These are phyloP conservation scores for Zasmidium cellare DNA, from an alignment of 2,329 filamentous ascomycete species.

Conservation along the genomic window DNA sequence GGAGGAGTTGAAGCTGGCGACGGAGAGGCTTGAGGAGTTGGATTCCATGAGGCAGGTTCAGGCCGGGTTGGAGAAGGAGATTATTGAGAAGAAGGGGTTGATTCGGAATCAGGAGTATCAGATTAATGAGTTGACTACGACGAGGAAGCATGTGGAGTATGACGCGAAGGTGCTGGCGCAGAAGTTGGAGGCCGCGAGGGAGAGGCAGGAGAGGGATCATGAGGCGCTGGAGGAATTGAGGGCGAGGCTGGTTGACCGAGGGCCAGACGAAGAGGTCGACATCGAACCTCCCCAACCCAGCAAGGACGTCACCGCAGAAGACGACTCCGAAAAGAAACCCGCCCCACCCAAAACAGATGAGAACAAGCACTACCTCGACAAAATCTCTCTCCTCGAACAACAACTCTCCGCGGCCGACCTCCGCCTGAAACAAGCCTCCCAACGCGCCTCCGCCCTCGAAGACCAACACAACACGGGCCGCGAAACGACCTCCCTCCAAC, in stretches of 20 bases:
- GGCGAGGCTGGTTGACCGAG: conserved; percentile 44
- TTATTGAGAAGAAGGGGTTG: conserved; percentile 52
- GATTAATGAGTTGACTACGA: conserved; percentile 52
- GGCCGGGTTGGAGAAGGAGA: conserved; percentile 49
- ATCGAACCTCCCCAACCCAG: conserved; percentile 16
- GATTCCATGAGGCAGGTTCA: conserved; percentile 47
- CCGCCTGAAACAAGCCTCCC: conserved; percentile 33
- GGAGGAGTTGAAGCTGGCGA: conserved; percentile 46
- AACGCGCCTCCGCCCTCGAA: conserved; percentile 33
- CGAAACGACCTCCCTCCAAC: conserved; percentile 13
- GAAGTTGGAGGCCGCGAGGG: conserved; percentile 48
- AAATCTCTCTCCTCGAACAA: conserved; percentile 32
- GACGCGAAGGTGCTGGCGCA: conserved; percentile 49
- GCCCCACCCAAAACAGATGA: conserved; percentile 21
- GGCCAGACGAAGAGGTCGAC: conserved; percentile 34
- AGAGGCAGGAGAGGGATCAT: conserved; percentile 49
- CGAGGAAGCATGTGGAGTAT: conserved; percentile 48
- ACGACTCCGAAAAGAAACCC: conserved; percentile 11
- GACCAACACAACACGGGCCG: conserved; percentile 21
- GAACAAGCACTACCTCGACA: conserved; percentile 31
- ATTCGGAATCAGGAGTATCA: conserved; percentile 53
- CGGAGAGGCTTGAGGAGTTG: conserved; percentile 46
- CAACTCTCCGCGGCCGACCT: conserved; percentile 34
- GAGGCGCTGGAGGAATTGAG: conserved; percentile 50
- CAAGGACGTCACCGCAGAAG: conserved; percentile 9